A percentile compares a stretch with the other conserved stretches of the same genome.
Evolutionary conservation across 2,329 filamentous ascomycete genomes (phyloP).

Genomic region (Beauveria medogensis): DNA sequence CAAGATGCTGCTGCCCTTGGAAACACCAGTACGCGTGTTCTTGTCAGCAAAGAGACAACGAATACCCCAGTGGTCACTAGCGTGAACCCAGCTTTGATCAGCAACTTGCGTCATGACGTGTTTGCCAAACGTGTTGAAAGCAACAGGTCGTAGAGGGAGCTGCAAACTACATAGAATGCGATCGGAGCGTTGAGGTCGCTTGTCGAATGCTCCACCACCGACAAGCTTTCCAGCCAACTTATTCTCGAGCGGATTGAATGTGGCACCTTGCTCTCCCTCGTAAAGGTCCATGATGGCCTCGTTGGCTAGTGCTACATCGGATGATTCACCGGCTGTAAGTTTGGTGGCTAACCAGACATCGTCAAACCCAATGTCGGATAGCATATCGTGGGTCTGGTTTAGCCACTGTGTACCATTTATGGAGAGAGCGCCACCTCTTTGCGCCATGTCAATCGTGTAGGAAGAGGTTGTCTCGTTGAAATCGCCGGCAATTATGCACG

Average conservation of each 20-base stretch:
- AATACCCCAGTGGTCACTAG: constrained; percentile 54
- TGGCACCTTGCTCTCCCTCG: constrained; percentile 56
- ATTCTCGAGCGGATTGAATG: constrained; percentile 54
- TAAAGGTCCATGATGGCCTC: constrained; percentile 29
- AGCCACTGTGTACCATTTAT: constrained; percentile 35
- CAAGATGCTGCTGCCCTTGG: neutral
- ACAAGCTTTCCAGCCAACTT: constrained; percentile 44
- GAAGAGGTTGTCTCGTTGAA: constrained; percentile 57
- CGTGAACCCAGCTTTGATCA: constrained; percentile 19
- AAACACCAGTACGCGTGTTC: neutral
- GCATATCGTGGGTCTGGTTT: constrained; percentile 35
- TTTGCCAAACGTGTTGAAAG: constrained; percentile 52
- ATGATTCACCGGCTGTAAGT: constrained; percentile 34
- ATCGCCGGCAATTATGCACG: constrained; percentile 54
- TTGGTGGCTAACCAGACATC: constrained; percentile 45
- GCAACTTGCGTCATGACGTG: constrained; percentile 1
- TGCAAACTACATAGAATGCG: constrained; percentile 47
- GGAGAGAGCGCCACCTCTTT: constrained; percentile 46
- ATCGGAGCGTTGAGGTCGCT: constrained; percentile 57
- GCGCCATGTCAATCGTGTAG: constrained; percentile 44
- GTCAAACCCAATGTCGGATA: constrained; percentile 38
- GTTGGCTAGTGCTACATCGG: constrained; percentile 14
- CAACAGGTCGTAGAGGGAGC: constrained; percentile 22
- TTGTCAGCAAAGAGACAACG: constrained; percentile 30
- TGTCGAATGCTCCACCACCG: constrained; percentile 35